phyloP scores from a whole-genome alignment of 2,329 filamentous ascomycete genomes.

The Cytospora piceicola region DNA sequence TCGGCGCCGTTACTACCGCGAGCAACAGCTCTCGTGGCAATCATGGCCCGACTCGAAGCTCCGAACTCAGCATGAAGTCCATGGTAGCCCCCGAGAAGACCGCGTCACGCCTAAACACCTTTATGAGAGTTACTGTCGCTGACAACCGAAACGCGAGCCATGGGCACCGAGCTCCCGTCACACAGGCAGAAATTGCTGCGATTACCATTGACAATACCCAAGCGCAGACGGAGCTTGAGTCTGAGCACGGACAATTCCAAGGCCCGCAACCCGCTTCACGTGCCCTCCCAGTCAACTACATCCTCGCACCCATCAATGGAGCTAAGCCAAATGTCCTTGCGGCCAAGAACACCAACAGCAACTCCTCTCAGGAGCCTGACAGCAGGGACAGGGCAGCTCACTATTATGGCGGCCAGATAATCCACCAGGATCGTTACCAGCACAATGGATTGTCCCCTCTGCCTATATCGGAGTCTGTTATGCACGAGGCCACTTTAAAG shows the following conservation, averaged over 20 bases:
- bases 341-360: not conserved
- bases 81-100: not conserved
- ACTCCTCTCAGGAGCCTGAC: not conserved
- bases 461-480: not conserved
- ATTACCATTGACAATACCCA: not conserved
- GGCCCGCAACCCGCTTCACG: not conserved
- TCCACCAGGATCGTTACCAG: not conserved
- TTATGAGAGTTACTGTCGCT: not conserved
- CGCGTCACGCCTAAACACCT: not conserved
- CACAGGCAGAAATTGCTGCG: not conserved
- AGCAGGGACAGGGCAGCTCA: not conserved
- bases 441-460: not conserved
- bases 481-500: not conserved
- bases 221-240: not conserved
- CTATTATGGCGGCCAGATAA: not conserved
- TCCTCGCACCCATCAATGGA: not conserved
- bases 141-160: not conserved
- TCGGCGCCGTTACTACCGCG: accelerated
- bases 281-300: not conserved
- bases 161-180: too few species aligned
- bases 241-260: not conserved
- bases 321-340: not conserved
- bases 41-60: not conserved
- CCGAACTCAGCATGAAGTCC: not conserved
- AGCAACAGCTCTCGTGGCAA: not conserved